Conservation (phyloP, 1,284 basidiomycete species). For the Chalciporus sp. region DNA sequence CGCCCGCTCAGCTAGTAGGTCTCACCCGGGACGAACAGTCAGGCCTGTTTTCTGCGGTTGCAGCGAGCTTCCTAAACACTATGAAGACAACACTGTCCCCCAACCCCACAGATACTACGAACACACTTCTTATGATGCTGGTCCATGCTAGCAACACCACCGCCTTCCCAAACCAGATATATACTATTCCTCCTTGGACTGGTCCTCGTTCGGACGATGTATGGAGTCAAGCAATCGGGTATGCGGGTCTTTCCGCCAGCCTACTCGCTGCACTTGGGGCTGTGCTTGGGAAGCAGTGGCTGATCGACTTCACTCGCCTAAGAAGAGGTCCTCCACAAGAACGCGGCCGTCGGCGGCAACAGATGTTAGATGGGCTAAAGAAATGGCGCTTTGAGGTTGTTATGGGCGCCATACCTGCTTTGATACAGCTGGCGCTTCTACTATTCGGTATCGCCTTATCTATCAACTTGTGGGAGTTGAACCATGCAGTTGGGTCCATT, state of each 20-base stretch:
- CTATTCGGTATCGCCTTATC: too few species aligned
- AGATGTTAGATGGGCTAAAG: conserved; percentile 18
- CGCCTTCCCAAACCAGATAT: conserved; percentile 4
- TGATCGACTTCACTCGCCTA: conserved; percentile 1
- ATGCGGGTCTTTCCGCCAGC: conserved; percentile 8
- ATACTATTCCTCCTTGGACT: too few species aligned
- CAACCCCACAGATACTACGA: conserved; percentile 14
- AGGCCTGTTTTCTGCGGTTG: conserved; percentile 21
- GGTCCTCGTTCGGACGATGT: too few species aligned
- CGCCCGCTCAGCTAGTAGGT: too few species aligned
- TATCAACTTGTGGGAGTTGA: conserved; percentile 10
- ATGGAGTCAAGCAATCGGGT: too few species aligned
- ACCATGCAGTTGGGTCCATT: conserved; percentile 11
- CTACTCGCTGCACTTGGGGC: conserved; percentile 14
- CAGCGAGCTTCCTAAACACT: conserved; percentile 15
- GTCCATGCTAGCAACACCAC: conserved; percentile 13
- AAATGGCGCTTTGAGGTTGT: conserved; percentile 13
- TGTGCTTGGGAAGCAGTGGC: conserved; percentile 14
- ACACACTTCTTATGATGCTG: conserved; percentile 15
- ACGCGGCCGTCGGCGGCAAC: conserved; percentile 17
- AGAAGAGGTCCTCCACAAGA: too few species aligned
- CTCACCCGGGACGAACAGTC: neutral
- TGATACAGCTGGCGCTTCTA: conserved; percentile 20
- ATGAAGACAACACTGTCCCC: conserved; percentile 8
- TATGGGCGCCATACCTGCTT: conserved; percentile 10